Evolutionary conservation across 1,284 basidiomycete species (phyloP).

Genomic region (Takashimella koratensis): DNA sequence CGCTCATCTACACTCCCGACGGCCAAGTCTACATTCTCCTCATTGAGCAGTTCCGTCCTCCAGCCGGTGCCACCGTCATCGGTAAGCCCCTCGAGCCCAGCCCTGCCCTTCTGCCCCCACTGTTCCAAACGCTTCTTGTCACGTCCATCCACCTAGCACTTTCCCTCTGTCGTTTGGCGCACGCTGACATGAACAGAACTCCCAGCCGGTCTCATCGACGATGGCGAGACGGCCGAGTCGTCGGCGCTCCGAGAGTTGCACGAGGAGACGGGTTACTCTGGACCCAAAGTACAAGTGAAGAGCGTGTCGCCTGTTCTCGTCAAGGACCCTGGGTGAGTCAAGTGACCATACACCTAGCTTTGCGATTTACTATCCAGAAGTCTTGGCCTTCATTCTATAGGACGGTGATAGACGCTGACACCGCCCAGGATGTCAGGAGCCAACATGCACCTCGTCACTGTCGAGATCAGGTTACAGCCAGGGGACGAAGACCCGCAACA

Average conservation of each 20-base stretch:
- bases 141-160: background rate
- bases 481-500: slow-evolving; percentile 44
- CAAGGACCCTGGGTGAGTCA: slow-evolving; percentile 60
- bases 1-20: slow-evolving; percentile 67
- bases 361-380: too few relatives aligned
- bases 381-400: too few relatives aligned
- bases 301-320: slow-evolving; percentile 68
- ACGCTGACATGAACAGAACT: too few relatives aligned
- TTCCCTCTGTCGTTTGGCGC: background rate
- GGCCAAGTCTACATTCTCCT: slow-evolving; percentile 64
- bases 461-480: slow-evolving; percentile 49
- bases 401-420: too few relatives aligned
- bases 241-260: slow-evolving; percentile 77
- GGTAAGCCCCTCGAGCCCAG: slow-evolving; percentile 51
- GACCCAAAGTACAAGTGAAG: slow-evolving; percentile 51
- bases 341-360: background rate
- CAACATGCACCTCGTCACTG: slow-evolving; percentile 52
- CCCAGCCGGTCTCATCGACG: slow-evolving; percentile 81
- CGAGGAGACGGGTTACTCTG: slow-evolving; percentile 81
- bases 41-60: slow-evolving; percentile 83
- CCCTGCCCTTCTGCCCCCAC: slow-evolving; percentile 7
- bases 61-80: slow-evolving; percentile 67
- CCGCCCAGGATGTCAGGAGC: slow-evolving; percentile 49
- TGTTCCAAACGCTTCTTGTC: slow-evolving; percentile 12
- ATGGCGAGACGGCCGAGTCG: slow-evolving; percentile 65